Base-by-base conservation (phyloP, 164 flowering plant species). In the Stephania yunnanensis region DNA sequence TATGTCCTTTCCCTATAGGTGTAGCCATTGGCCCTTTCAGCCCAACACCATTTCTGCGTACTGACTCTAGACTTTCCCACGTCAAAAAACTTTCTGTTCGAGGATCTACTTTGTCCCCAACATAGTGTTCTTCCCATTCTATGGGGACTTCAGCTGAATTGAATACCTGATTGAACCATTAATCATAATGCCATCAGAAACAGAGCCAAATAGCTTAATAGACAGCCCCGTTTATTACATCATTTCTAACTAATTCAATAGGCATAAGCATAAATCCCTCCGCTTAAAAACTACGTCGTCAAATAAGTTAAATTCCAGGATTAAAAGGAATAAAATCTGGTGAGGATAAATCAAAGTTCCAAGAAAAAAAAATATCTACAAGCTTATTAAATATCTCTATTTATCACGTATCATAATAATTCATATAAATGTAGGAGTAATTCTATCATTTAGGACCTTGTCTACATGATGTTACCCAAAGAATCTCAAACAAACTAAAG, bases 11-110 rank as follows among this genome's bases (percentile, higher is more conserved):
- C 70, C 97, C 99, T 82, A 95, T 90, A 31, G 97, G 99, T 44
- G 98, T 95, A 10, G 97, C 97, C 99, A 95, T 92, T 61, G 97
- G 97, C 58, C 99, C 99, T 88, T 95, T 95, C 76, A 95, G 78
- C 29, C 99, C 97, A 31, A 93, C 95, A 69, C 81, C 82, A 80
- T 95, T 93, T 42, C 83, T 74, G 15, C 97, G 79, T 6, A 95
- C 94, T 10, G 99, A 93, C 78, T 95, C 98, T 65, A 95, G 81
- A 84, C 97, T 92, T 82, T 93, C 99, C 97, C 97, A 95, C 67
- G 99, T 93, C 25, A 93, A 86, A 74, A 92, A 94, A 83, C 98
- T 95, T 79, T 92, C 89, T 29, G 98, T 95, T 85, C 97, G 86
- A 46, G 97, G 94, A 77, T 95, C 99, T 44, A 95, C 84, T 82